Conservation (phyloP, 2,329 filamentous ascomycete species). For the Claviceps humidiphila region DNA sequence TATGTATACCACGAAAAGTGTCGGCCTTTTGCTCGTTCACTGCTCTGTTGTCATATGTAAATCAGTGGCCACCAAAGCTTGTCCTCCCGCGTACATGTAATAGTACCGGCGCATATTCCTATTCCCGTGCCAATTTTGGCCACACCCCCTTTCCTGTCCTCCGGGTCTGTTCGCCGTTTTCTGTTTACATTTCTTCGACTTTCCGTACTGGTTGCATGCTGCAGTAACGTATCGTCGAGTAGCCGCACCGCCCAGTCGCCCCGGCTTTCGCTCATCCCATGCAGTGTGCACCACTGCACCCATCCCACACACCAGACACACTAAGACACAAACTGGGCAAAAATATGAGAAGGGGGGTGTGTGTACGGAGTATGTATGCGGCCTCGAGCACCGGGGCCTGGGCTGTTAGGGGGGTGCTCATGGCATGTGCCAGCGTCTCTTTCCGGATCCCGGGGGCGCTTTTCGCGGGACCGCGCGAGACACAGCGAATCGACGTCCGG, state of each 20-base stretch:
- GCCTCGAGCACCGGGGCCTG: not conserved
- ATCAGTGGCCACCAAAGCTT: not conserved
- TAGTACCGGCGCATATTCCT: not conserved
- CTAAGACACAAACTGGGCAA: not conserved
- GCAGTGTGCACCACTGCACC: not conserved
- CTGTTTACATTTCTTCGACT: not conserved
- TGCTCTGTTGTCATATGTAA: not conserved
- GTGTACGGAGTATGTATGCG: not conserved
- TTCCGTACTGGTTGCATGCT: not conserved
- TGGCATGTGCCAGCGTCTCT: constrained; percentile 7
- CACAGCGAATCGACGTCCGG: not conserved
- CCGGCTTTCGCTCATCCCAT: not conserved
- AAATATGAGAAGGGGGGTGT: not conserved
- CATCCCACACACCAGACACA: not conserved
- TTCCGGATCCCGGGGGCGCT: constrained; percentile 3
- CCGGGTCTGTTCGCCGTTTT: not conserved
- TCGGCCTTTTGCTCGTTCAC: not conserved
- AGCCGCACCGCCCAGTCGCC: constrained; percentile 1
- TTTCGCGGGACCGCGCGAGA: constrained; percentile 3
- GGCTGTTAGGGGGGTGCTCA: not conserved
- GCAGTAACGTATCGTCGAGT: too few relatives aligned
- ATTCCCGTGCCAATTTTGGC: not conserved
- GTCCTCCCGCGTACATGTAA: not conserved
- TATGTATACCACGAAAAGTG: not conserved
- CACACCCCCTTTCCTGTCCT: too few relatives aligned